A percentile compares a stretch with the other conserved stretches of the same genome.
Evolutionary conservation across 768 basidiomycete species (phyloP).

Genomic region (Suillus subalutaceus): DNA sequence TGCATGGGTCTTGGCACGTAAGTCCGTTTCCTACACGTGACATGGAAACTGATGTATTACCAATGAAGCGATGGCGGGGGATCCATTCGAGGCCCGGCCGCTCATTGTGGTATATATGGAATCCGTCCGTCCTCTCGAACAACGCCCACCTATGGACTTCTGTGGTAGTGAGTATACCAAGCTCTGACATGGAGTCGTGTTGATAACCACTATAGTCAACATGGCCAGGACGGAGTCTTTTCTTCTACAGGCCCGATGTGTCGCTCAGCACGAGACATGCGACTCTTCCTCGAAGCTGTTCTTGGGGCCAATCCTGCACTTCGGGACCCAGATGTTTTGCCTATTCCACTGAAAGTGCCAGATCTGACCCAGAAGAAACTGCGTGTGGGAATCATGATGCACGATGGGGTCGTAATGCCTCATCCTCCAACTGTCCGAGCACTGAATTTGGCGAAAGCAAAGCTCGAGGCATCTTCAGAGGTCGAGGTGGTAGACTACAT

Average conservation of each 20-base stretch:
- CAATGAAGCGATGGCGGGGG: slow-evolving; percentile 32
- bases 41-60: neutral
- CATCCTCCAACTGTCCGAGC: slow-evolving; percentile 46
- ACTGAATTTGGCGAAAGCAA: slow-evolving; percentile 38
- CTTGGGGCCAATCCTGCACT: slow-evolving; percentile 43
- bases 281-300: slow-evolving; percentile 21
- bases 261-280: slow-evolving; percentile 28
- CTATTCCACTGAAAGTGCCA: slow-evolving; percentile 29
- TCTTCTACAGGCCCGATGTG: slow-evolving; percentile 29
- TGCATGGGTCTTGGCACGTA: slow-evolving; percentile 47
- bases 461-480: slow-evolving; percentile 34
- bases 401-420: slow-evolving; percentile 41
- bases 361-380: slow-evolving; percentile 33
- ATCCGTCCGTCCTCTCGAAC: slow-evolving; percentile 41
- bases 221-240: slow-evolving; percentile 27
- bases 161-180: slow-evolving; percentile 25
- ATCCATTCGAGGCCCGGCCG: slow-evolving; percentile 43
- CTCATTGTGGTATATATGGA: slow-evolving; percentile 43
- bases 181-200: neutral
- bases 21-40: slow-evolving; percentile 18
- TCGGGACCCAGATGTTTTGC: slow-evolving; percentile 38
- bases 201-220: slow-evolving; percentile 24
- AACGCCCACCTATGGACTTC: slow-evolving; percentile 22
- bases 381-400: slow-evolving; percentile 35
- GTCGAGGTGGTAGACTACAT: slow-evolving; percentile 41